Percentiles rank a stretch among this genome's conserved stretches.
Conservation (phyloP, 208 protist species). For the Trypanosoma cruzi region DNA sequence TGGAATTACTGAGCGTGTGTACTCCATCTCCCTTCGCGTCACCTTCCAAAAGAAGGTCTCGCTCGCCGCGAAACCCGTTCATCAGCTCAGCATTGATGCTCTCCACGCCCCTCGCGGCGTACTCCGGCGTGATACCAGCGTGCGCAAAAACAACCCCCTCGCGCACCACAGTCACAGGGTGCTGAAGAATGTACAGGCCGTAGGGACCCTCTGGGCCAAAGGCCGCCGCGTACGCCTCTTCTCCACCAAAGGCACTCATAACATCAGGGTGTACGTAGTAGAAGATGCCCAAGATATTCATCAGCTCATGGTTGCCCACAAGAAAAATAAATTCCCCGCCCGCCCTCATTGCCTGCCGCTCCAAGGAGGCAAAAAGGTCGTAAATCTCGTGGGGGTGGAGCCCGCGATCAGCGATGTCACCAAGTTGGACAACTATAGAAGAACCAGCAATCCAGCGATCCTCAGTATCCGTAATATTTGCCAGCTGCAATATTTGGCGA, state of each 20-base stretch:
- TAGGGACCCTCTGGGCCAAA: constrained; percentile 42
- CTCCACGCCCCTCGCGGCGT: constrained; percentile 31
- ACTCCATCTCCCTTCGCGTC: neutral
- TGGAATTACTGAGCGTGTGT: constrained; percentile 16
- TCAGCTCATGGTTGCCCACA: constrained; percentile 73
- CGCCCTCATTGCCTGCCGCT: constrained; percentile 29
- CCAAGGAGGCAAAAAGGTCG: constrained; percentile 44
- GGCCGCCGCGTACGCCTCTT: constrained; percentile 13
- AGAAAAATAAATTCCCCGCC: constrained; percentile 67
- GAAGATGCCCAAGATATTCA: constrained; percentile 37
- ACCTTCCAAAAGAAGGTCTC: neutral
- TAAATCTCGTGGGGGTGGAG: constrained; percentile 41
- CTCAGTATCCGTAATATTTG: constrained; percentile 36
- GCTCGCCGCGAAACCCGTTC: constrained; percentile 3
- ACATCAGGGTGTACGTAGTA: constrained; percentile 33
- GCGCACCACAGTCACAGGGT: constrained; percentile 30
- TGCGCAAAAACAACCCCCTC: constrained; percentile 62
- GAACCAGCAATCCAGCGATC: constrained; percentile 46
- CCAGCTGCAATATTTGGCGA: constrained; percentile 35
- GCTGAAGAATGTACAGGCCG: constrained; percentile 43
- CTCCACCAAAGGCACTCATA: constrained; percentile 28
- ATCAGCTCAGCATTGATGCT: constrained; percentile 35
- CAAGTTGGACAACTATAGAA: constrained; percentile 61
- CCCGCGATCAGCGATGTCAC: constrained; percentile 66
- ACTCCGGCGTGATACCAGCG: constrained; percentile 41